phyloP scores from a whole-genome alignment of 495 filamentous ascomycete genomes.

The Xylaria flabelliformis region DNA sequence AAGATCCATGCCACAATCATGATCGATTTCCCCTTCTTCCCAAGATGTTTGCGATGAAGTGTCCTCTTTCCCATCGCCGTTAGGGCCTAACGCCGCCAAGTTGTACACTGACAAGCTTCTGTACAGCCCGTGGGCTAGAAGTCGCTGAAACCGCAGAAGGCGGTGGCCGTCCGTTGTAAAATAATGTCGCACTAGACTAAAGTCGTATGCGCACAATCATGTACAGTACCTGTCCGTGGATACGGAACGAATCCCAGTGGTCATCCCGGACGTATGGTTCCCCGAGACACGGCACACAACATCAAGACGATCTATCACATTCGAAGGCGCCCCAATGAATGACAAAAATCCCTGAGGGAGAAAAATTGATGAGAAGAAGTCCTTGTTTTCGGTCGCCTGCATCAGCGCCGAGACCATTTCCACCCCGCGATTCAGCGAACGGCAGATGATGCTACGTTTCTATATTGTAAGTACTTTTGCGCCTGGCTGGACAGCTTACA shows the following conservation, averaged over 20 bases:
- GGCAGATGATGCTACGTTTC: constrained; percentile 19
- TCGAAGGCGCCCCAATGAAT: constrained; percentile 9
- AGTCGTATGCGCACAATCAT: constrained; percentile 2
- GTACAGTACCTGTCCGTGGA: constrained; percentile 14
- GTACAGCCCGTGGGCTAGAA: background rate
- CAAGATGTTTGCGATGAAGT: background rate
- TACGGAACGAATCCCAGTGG: constrained; percentile 8
- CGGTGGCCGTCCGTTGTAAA: constrained; percentile 1
- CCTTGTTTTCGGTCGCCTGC: background rate
- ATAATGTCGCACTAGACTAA: background rate
- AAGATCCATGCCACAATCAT: constrained; percentile 15
- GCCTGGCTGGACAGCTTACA: background rate
- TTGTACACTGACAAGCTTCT: background rate
- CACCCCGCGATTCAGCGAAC: constrained; percentile 4
- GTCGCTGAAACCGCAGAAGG: background rate
- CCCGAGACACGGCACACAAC: constrained; percentile 5
- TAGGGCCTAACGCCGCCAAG: constrained; percentile 1
- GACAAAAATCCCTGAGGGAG: background rate
- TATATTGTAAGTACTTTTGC: constrained; percentile 1
- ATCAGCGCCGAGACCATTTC: constrained; percentile 15
- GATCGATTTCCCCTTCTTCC: constrained; percentile 1
- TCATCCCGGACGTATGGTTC: constrained; percentile 9
- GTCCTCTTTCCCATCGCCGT: background rate
- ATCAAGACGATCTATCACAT: background rate
- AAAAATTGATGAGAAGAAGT: background rate